These are phyloP conservation scores for Eimeria necatrix DNA, from an alignment of 169 alveolate genomes.

Conservation along the genomic window DNA sequence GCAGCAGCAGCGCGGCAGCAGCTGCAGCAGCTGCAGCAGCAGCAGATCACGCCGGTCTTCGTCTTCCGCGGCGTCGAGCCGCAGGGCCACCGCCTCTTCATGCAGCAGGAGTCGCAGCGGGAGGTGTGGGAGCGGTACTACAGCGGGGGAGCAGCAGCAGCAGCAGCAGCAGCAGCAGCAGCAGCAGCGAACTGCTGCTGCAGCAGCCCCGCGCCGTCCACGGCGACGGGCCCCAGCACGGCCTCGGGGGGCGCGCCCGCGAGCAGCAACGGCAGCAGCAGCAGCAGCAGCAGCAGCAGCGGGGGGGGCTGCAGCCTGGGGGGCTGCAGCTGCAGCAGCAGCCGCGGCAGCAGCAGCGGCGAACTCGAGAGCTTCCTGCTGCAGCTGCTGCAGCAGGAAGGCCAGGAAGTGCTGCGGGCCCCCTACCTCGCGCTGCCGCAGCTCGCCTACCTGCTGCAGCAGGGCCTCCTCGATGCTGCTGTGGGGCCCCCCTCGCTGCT, in stretches of 20 bases:
- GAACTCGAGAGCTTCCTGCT: slow-evolving; percentile 60
- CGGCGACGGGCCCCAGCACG: slow-evolving; percentile 2
- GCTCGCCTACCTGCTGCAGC: slow-evolving; percentile 72
- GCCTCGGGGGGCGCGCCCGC: background rate
- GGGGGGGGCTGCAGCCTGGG: background rate
- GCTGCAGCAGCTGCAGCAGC: slow-evolving; percentile 73
- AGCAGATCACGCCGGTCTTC: slow-evolving; percentile 65
- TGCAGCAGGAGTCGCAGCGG: slow-evolving; percentile 27
- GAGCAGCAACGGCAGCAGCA: slow-evolving; percentile 9
- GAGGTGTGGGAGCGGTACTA: slow-evolving; percentile 16
- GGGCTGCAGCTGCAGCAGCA: background rate
- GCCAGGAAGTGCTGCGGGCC: slow-evolving; percentile 72
- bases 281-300: slow-evolving; percentile 43
- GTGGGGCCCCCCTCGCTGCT: slow-evolving; percentile 80
- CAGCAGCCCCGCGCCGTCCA: background rate
- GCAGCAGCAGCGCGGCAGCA: slow-evolving; percentile 60
- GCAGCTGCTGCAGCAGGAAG: slow-evolving; percentile 70
- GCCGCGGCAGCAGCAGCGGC: slow-evolving; percentile 51
- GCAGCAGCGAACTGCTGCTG: background rate
- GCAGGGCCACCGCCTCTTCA: slow-evolving; percentile 45
- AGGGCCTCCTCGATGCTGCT: slow-evolving; percentile 70
- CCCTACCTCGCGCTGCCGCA: slow-evolving; percentile 82
- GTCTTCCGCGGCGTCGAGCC: slow-evolving; percentile 76
- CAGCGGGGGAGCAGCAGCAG: slow-evolving; percentile 15
- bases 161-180: slow-evolving; percentile 23